A percentile compares a stretch with the other conserved stretches of the same genome.
Evolutionary conservation across 148 eudicot species (phyloP).

Genomic region (Salicornia ramosissima): DNA sequence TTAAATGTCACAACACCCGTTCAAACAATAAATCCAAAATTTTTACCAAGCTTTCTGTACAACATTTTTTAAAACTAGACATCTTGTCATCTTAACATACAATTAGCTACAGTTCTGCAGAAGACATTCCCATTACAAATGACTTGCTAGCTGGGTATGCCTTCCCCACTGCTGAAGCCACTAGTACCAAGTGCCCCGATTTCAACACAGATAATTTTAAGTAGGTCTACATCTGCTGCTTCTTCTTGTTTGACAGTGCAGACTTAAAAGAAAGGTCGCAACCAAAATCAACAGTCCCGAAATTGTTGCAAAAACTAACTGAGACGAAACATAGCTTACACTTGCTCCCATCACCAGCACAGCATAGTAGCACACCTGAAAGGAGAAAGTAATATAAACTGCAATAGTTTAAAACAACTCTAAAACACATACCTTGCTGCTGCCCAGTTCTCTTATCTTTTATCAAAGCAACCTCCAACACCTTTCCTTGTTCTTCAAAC

Average conservation of each 20-base stretch:
- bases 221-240: conserved; percentile 42
- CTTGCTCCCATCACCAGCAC: conserved; percentile 67
- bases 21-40: conserved; percentile 31
- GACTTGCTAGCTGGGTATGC: conserved; percentile 39
- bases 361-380: conserved; percentile 75
- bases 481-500: conserved; percentile 86
- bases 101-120: conserved; percentile 33
- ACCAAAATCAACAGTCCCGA: conserved; percentile 54
- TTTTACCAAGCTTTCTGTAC: conserved; percentile 37
- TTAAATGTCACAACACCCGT: conserved; percentile 25
- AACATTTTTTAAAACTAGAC: conserved; percentile 29
- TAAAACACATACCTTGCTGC: conserved; percentile 78
- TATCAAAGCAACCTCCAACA: conserved; percentile 87
- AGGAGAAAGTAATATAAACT: conserved; percentile 35
- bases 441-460: conserved; percentile 87
- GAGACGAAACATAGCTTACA: conserved; percentile 61
- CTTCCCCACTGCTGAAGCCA: conserved; percentile 40
- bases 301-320: conserved; percentile 54
- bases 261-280: conserved; percentile 49
- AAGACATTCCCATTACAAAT: conserved; percentile 40
- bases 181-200: conserved; percentile 31
- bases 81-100: conserved; percentile 29
- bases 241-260: conserved; percentile 61
- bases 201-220: conserved; percentile 28
- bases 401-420: conserved; percentile 21